Evolutionary conservation across 1,284 basidiomycete species (phyloP), one percentile per base, ranked within the genome.

Genomic region (Singerocomus inundabilis): DNA sequence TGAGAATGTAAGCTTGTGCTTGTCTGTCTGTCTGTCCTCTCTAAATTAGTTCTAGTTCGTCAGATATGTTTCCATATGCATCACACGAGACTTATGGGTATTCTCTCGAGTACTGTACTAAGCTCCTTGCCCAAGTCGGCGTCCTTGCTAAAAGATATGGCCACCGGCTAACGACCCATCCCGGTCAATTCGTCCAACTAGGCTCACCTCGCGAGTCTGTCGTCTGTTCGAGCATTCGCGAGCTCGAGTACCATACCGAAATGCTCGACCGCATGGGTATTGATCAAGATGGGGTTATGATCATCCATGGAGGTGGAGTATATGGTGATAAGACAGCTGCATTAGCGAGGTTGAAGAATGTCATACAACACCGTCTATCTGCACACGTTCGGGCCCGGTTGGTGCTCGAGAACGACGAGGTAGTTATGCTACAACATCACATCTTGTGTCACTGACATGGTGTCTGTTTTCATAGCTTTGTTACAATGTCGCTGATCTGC

Each of bases 331-430:
- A 94, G 62, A 60, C 64, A 16, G 75, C 78, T 3, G 84, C 93
- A 0, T 70, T 94, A 2, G 74, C 75, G 29, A 80, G 93, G 6
- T 83, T 96, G 66, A 86, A 84, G 62, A 73, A 81, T 53, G 88
- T 84, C 8, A 88, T 91, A 52, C 71, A 65, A 37, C 74, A 78
- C 4, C 59, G 72, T 8, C 72, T 95, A 6, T 77, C 85, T 4
- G 70, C 79, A 26, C 79, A 80, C 25, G 81, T 92, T 53, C 82
- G 88, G 55, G 77, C 75, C 6, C 76, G 93, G 32, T 68, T 95
- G 21, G 93, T 94, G 1, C 75, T 97, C 15, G 93, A 96, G 70
- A 97, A 96, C 56, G 93, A 96, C 63, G 93, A 95, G 73, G 88
- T 88, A 42, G 24, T 8, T 41, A 62, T 52, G 6, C 9, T 28